Evolutionary conservation across 345 rosid genomes (phyloP), one percentile per base, ranked within the genome.

Genomic region (Brassica cretica): DNA sequence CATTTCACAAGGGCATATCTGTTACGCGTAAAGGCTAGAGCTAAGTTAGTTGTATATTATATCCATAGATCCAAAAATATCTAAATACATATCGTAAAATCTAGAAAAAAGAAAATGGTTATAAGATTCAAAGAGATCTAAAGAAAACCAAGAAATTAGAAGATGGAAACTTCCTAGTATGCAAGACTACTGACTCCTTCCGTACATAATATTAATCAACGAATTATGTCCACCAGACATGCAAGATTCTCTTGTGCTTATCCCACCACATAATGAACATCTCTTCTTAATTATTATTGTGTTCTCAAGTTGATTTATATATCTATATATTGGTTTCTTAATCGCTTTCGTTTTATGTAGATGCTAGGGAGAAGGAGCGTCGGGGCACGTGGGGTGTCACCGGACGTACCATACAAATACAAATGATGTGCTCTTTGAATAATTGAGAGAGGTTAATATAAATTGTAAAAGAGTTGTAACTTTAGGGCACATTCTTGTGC

Each of bases 311-410:
- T 64, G 71, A 69, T 46, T 71, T 63, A 14, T 70, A 5, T 29
- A 12, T 30, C 5, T 41, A 21, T 51, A 51, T 51, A 51, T 51
- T 76, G 21, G 46, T 63, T 71, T 39, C 51, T 32, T 65, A 39
- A 77, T 77, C 5, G 49, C 37, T 71, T 71, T 71, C 66, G 35
- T 64, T 70, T 19, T 64, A n/a, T 19, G 46, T 3, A 16, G 61
- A 76, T 76, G 76, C 55, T 71, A 64, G 56, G 21, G 67, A 39
- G 53, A 71, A 67, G 49, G 55, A 71, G 72, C 71, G 66, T 71
- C 27, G 71, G 62, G 76, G 68, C 81, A 78, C 76, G 81, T 71
- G 81, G 76, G 76, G 41, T 78, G 81, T 78, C 76, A 78, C 76
- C 72, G 62, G 59, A 78, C 81, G 76, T 65, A 78, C 81, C 76